These are phyloP conservation scores for Mesembryanthemum crystallinum DNA, from an alignment of 148 eudicot species.

Conservation along the genomic window DNA sequence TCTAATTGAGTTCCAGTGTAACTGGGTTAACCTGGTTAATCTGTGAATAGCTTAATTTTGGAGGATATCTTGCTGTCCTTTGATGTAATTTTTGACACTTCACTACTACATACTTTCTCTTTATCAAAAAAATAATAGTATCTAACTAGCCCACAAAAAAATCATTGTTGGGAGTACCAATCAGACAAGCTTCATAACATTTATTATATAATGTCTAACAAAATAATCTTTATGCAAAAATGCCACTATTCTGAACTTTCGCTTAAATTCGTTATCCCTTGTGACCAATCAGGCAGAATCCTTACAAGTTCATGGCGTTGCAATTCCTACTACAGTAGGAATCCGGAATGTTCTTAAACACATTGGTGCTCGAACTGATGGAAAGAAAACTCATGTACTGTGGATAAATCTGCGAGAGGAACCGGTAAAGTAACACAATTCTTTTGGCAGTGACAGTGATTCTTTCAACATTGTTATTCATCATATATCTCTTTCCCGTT, in stretches of 20 bases:
- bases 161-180: too few relatives aligned
- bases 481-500: neutral
- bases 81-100: too few relatives aligned
- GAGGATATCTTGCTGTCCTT: too few relatives aligned
- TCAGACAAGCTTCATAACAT: too few relatives aligned
- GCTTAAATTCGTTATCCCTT: neutral
- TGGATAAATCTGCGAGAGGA: constrained; percentile 98
- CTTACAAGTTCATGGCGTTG: constrained; percentile 85
- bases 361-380: constrained; percentile 56
- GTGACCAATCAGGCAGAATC: constrained; percentile 58
- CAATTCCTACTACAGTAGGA: constrained; percentile 85
- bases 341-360: constrained; percentile 77
- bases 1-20: too few relatives aligned
- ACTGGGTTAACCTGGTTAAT: too few relatives aligned
- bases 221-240: neutral
- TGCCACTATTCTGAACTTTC: neutral
- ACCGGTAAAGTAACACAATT: constrained; percentile 47
- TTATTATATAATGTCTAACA: too few relatives aligned
- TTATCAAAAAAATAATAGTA: too few relatives aligned
- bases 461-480: neutral
- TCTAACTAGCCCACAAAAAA: too few relatives aligned
- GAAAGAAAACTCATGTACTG: constrained; percentile 46
- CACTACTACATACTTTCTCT: too few relatives aligned
- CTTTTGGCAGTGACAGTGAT: neutral
- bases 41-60: too few relatives aligned